phyloP scores from a whole-genome alignment of 345 rosid genomes.

The Hibiscus trionum region DNA sequence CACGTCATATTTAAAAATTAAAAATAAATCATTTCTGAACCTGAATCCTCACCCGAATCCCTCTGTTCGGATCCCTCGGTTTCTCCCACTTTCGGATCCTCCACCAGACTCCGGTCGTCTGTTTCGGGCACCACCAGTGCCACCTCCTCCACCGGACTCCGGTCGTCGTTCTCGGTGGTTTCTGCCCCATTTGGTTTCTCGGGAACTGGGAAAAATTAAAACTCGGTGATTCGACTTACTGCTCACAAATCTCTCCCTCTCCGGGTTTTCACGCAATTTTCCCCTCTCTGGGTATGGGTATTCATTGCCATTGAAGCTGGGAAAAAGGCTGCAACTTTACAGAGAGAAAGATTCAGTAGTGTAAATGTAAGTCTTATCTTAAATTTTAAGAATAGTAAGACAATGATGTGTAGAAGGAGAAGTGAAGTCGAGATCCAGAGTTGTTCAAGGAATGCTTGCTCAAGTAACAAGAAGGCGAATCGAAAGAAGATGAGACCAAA shows the following conservation, averaged over 20 bases:
- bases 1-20: no score
- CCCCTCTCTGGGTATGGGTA: constrained; percentile 11
- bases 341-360: background rate
- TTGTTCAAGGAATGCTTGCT: constrained; percentile 41
- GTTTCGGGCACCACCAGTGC: constrained; percentile 93
- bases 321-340: no score
- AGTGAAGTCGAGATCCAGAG: constrained; percentile 35
- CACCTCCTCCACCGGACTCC: constrained; percentile 78
- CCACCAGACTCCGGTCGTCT: no score
- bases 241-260: constrained; percentile 11
- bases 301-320: constrained; percentile 25
- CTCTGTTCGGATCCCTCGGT: no score
- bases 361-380: no score
- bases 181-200: constrained; percentile 23
- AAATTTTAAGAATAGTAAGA: no score
- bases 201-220: constrained; percentile 6
- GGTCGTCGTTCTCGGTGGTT: constrained; percentile 23
- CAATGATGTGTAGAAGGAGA: no score
- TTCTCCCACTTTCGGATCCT: no score
- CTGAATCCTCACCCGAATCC: no score
- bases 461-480: constrained; percentile 44
- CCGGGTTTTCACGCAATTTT: constrained; percentile 36
- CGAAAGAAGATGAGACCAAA: constrained; percentile 27
- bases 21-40: no score
- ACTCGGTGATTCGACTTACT: constrained; percentile 39